These are phyloP conservation scores for Aphanocladium album DNA, from an alignment of 2,329 filamentous ascomycete species.

Conservation along the genomic window DNA sequence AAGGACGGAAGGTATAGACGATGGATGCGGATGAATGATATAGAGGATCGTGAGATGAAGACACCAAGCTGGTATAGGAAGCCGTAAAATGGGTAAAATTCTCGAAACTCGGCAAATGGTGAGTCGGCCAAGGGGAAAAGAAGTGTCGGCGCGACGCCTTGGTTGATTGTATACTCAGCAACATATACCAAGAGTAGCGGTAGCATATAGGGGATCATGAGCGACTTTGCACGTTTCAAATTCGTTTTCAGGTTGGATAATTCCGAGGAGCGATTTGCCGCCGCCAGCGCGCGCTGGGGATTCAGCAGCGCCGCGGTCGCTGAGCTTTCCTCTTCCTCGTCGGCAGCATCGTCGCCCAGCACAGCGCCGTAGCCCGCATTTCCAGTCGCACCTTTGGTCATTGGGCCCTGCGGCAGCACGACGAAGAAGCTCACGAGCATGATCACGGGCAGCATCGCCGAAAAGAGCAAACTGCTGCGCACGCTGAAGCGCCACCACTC, in stretches of 20 bases:
- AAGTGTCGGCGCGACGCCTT: slow-evolving; percentile 84
- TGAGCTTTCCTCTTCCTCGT: slow-evolving; percentile 31
- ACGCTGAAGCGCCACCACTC: slow-evolving; percentile 74
- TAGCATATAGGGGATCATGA: slow-evolving; percentile 82
- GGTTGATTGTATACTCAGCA: slow-evolving; percentile 96
- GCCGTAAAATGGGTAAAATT: slow-evolving; percentile 91
- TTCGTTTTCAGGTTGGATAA: slow-evolving; percentile 39
- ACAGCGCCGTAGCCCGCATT: slow-evolving; percentile 52
- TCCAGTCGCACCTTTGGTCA: slow-evolving; percentile 40
- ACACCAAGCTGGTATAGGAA: slow-evolving; percentile 94
- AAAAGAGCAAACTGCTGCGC: slow-evolving; percentile 66
- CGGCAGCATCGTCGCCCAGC: slow-evolving; percentile 34
- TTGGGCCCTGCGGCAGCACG: slow-evolving; percentile 64
- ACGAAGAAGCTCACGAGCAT: slow-evolving; percentile 87
- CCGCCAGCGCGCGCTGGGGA: slow-evolving; percentile 35
- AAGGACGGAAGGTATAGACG: slow-evolving; percentile 76
- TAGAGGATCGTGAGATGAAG: slow-evolving; percentile 88
- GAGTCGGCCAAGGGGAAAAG: slow-evolving; percentile 74
- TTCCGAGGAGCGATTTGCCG: slow-evolving; percentile 25
- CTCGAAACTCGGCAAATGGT: slow-evolving; percentile 75
- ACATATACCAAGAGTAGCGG: slow-evolving; percentile 89
- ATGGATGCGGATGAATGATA: slow-evolving; percentile 78
- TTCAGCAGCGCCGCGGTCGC: slow-evolving; percentile 46
- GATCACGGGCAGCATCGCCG: slow-evolving; percentile 71
- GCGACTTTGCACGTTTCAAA: slow-evolving; percentile 58